Percentiles rank a stretch among this genome's conserved stretches.
Conservation (phyloP, 805 yeast species). For the Pichia membranifaciens region DNA sequence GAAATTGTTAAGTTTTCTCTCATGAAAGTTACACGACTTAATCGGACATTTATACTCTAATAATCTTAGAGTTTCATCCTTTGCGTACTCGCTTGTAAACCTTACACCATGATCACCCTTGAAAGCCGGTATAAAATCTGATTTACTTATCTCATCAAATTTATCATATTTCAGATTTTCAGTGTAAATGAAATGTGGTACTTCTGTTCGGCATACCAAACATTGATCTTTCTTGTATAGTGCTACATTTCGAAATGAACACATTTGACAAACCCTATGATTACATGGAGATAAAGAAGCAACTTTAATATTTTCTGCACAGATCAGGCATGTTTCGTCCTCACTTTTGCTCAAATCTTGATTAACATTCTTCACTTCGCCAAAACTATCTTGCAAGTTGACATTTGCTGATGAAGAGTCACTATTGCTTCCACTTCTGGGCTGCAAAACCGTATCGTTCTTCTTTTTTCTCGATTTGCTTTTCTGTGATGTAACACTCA, state of each 20-base stretch:
- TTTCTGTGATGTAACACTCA: neutral
- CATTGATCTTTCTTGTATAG: slow-evolving; percentile 70
- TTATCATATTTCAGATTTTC: slow-evolving; percentile 40
- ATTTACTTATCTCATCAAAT: slow-evolving; percentile 15
- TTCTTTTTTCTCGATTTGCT: neutral
- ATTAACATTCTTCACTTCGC: neutral
- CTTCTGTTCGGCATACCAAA: slow-evolving; percentile 76
- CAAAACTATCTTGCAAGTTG: neutral
- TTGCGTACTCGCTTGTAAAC: slow-evolving; percentile 51
- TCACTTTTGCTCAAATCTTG: slow-evolving; percentile 5
- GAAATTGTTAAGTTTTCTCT: slow-evolving; percentile 38
- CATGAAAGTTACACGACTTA: slow-evolving; percentile 16
- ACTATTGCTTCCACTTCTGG: neutral
- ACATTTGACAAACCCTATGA: slow-evolving; percentile 76
- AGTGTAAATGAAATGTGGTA: slow-evolving; percentile 51
- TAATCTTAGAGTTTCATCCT: slow-evolving; percentile 43
- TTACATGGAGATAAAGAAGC: slow-evolving; percentile 77
- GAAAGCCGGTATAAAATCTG: slow-evolving; percentile 4
- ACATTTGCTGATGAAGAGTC: neutral
- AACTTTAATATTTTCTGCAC: slow-evolving; percentile 65
- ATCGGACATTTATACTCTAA: slow-evolving; percentile 54
- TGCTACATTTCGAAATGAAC: slow-evolving; percentile 79
- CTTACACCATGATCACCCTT: slow-evolving; percentile 48
- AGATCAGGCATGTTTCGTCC: slow-evolving; percentile 57
- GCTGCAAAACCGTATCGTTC: neutral